Evolutionary conservation across 805 yeast genomes (phyloP), one percentile per base, ranked within the genome.

Genomic region (Candida fluviatilis): DNA sequence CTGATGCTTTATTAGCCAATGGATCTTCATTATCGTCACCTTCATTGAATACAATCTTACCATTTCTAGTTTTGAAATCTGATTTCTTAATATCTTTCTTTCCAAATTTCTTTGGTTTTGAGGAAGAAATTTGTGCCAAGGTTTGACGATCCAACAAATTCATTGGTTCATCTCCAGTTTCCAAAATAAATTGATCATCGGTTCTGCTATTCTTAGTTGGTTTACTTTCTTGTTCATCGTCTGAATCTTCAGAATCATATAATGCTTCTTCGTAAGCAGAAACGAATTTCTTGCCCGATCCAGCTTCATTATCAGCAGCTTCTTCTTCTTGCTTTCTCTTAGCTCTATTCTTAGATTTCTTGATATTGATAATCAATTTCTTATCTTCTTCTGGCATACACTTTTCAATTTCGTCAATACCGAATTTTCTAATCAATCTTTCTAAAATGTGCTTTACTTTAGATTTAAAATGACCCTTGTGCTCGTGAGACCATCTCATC

Each of bases 191-290:
- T 54, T 84, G 87, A 42, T 72, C 69, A 26, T 73, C 57, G 39
- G 57, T 58, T 41, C 54, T 52, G 38, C 53, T 50, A 18, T 46
- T 48, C 15, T 61, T 75, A 15, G 57, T 14, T 10, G 48, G 40
- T 7, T 38, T 41, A 4, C 66, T 76, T 24, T 69, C 78, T 15
- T 72, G 82, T 16, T 71, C 76, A 19, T 77, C 84, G 33, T 70
- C 75, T 37, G 83, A 76, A 28, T 75, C 77, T 17, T 65, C 73
- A 6, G 80, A 76, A 38, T 83, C 95, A 61, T 91, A 86, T 32
- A 93, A 67, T 0, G 95, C 97, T 57, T 85, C 93, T 53, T 93
- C 99, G 52, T 85, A 88, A 26, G 95, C 97, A 41, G 95, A 86
- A 60, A 82, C 78, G 53, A 78, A 84, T 50, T 75, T 76, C 52